Evolutionary conservation across 345 rosid genomes (phyloP).

Genomic region (Nasturtium officinale): DNA sequence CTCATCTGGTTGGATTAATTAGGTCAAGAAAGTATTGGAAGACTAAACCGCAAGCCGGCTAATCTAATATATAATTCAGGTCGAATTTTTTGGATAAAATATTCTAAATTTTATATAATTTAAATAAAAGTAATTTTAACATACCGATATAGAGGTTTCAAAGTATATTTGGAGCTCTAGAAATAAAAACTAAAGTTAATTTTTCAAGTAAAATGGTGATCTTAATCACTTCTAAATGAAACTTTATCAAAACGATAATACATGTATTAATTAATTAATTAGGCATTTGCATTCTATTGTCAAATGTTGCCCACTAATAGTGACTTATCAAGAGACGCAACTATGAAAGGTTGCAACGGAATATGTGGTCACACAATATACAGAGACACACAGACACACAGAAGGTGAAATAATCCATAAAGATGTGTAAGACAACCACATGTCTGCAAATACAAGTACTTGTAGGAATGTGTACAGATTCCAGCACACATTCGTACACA

Average conservation of each 20-base stretch:
- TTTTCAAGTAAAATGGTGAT: too few species aligned
- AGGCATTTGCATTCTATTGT: background rate
- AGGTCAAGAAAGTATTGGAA: background rate
- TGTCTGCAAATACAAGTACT: conserved; percentile 41
- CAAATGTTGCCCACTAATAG: conserved; percentile 22
- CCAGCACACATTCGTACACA: conserved; percentile 30
- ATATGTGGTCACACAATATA: conserved; percentile 39
- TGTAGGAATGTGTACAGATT: conserved; percentile 39
- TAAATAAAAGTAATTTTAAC: too few species aligned
- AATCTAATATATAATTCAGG: background rate
- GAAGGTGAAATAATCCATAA: conserved; percentile 20
- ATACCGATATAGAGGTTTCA: background rate
- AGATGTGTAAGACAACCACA: conserved; percentile 42
- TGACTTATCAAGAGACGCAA: conserved; percentile 32
- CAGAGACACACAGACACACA: conserved; percentile 25
- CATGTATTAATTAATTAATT: too few species aligned
- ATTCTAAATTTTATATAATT: background rate
- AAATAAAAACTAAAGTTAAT: background rate
- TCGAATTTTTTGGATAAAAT: background rate
- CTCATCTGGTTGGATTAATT: background rate
- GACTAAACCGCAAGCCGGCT: background rate
- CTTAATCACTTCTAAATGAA: background rate
- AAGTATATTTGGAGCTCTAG: background rate
- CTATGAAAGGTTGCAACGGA: conserved; percentile 31
- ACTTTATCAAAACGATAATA: background rate